Evolutionary conservation across 257 asterid genomes (phyloP), one percentile per base, ranked within the genome.

Genomic region (Forsythia viridissima): DNA sequence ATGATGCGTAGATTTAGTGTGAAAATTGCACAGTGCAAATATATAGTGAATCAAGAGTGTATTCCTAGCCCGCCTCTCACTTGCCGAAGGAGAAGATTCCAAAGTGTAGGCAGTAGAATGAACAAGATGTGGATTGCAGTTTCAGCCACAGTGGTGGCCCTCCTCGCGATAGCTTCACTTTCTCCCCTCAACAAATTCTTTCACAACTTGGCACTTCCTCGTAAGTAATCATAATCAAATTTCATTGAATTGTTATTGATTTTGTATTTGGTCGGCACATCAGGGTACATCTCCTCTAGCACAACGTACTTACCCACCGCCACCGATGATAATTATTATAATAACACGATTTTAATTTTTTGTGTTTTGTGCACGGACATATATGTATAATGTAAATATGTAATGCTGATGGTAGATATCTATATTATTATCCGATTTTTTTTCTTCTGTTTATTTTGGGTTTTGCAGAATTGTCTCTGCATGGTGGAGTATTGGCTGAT

Each of bases 401-500:
- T 48, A 39, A 34, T 55, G 71, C 3, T 59, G 52, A 16, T 52
- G 75, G 7, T 20, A 7, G 34, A 59, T 20, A 20, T 59, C 20
- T 48, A n/a, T 48, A 15, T 4, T 61, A 57, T 79, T 78, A 34
- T 24, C 55, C 44, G 73, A 9, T 6, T 15, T 51, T 43, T 30
- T 48, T 68, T 15, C 55, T 20, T 40, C 3, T 59, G 39, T 43
- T 55, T 51, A 12, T 38, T 79, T 11, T 73, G 40, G 40, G 66
- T 68, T 52, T 52, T 80, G 74, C 86, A 85, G 90, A 81, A 42
- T 71, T 76, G 36, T 79, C 73, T 76, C 42, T 78, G 72, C 80
- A 8, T 71, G 84, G 86, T 41, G 80, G 72, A 73, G 85, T 79
- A 78, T 79, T 61, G 66, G 96, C 96, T 68, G 97, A 92, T 81